Conservation (phyloP, 257 asterid species). For the Schizonepeta tenuifolia region DNA sequence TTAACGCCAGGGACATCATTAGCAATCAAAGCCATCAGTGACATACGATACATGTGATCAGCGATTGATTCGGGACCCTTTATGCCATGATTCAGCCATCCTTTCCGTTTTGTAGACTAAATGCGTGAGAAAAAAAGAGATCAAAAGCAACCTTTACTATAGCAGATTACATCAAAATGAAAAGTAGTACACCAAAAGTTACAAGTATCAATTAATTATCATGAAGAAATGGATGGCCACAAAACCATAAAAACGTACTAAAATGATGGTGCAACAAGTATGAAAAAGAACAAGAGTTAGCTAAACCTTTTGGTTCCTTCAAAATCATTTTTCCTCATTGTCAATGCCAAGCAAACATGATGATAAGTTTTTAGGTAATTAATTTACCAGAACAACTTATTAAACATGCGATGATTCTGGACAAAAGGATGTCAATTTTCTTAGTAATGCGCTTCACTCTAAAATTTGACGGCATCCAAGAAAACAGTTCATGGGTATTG, state of each 20-base stretch:
- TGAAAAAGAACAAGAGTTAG: not conserved
- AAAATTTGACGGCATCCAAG: slow-evolving; percentile 17
- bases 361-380: not conserved
- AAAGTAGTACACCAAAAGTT: slow-evolving; percentile 3
- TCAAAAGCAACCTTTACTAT: not conserved
- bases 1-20: slow-evolving; percentile 81
- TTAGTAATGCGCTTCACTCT: slow-evolving; percentile 5
- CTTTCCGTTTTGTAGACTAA: slow-evolving; percentile 91
- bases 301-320: slow-evolving; percentile 7
- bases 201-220: not conserved
- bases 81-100: slow-evolving; percentile 93
- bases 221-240: not conserved
- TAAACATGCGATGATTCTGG: not conserved
- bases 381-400: slow-evolving; percentile 14
- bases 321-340: not conserved
- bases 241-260: not conserved
- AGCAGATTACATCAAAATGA: slow-evolving; percentile 23
- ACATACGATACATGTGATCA: slow-evolving; percentile 97
- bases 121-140: slow-evolving; percentile 17
- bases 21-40: slow-evolving; percentile 93
- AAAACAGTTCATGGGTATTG: not conserved
- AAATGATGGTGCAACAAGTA: not conserved
- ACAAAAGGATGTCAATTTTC: not conserved
- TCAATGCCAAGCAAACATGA: not conserved
- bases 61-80: slow-evolving; percentile 91